A percentile compares a stretch with the other conserved stretches of the same genome.
Conservation (phyloP, 352 stramenopile genomes). For the Labyrinthula sp. region DNA sequence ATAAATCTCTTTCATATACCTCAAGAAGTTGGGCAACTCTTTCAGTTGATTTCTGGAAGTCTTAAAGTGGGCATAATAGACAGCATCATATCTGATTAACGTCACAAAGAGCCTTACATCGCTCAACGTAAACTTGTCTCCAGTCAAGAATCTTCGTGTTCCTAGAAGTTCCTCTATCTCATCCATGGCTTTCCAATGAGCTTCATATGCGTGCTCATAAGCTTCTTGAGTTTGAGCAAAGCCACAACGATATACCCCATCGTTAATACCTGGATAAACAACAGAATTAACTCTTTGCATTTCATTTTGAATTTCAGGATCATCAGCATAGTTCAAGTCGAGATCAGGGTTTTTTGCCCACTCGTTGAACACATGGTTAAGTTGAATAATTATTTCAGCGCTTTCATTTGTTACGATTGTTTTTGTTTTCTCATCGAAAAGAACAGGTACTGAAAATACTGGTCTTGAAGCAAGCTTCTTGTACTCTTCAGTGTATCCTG, state of each 20-base stretch:
- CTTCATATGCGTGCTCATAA: conserved; percentile 58
- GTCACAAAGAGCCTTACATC: conserved; percentile 73
- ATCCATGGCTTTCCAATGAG: conserved; percentile 56
- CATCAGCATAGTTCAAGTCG: conserved; percentile 67
- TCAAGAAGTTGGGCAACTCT: conserved; percentile 54
- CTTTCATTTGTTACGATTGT: conserved; percentile 88
- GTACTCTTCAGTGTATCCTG: too few relatives aligned
- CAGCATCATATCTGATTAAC: conserved; percentile 71
- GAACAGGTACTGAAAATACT: conserved; percentile 65
- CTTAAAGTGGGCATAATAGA: conserved; percentile 57
- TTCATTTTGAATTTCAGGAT: conserved; percentile 46
- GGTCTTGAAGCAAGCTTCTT: conserved; percentile 60
- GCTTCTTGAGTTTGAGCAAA: conserved; percentile 40
- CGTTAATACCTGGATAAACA: conserved; percentile 67
- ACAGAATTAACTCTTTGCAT: conserved; percentile 64
- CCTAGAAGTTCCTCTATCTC: conserved; percentile 48
- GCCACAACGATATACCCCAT: conserved; percentile 58
- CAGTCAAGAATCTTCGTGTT: conserved; percentile 47
- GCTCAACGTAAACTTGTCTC: conserved; percentile 43
- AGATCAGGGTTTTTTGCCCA: conserved; percentile 46
- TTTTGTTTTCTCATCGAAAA: conserved; percentile 72
- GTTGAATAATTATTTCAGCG: conserved; percentile 75
- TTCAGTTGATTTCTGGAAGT: conserved; percentile 53
- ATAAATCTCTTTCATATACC: conserved; percentile 66
- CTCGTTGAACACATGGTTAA: conserved; percentile 68